These are phyloP conservation scores for Crucihimalaya himalaica DNA, from an alignment of 345 rosid genomes.

Conservation along the genomic window DNA sequence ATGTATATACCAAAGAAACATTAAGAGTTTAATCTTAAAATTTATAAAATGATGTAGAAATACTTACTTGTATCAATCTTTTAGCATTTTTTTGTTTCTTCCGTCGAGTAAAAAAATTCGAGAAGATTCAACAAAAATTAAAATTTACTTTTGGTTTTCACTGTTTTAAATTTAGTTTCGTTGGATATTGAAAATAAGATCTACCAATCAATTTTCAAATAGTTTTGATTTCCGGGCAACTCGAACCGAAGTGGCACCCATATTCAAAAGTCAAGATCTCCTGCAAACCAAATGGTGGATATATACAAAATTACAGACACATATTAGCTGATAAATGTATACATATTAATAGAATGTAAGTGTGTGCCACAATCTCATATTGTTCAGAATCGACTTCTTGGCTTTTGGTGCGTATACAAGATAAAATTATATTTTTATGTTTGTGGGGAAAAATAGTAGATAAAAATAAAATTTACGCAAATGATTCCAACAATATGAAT, in stretches of 20 bases:
- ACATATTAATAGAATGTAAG: not conserved
- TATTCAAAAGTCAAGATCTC: slow-evolving; percentile 27
- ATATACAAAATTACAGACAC: slow-evolving; percentile 23
- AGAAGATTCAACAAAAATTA: not conserved
- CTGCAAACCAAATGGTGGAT: slow-evolving; percentile 10
- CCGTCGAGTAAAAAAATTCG: not conserved
- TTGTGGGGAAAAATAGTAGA: not conserved
- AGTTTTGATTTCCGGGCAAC: not conserved
- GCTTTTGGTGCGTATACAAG: not conserved
- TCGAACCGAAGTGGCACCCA: slow-evolving; percentile 16
- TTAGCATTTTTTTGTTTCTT: not conserved
- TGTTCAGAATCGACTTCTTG: not conserved
- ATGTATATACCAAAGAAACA: not conserved
- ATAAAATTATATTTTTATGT: not conserved
- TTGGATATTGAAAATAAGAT: not conserved
- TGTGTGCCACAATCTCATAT: not conserved
- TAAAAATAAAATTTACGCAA: not conserved
- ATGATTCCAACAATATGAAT: not conserved
- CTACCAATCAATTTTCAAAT: not conserved
- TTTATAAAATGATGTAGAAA: not conserved
- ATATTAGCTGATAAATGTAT: slow-evolving; percentile 18
- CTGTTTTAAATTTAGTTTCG: not conserved
- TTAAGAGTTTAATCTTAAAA: not conserved
- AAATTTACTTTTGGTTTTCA: not conserved
- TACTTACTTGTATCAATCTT: not conserved